Conservation (phyloP, 495 filamentous ascomycete species). For the Ascobolus immersus region DNA sequence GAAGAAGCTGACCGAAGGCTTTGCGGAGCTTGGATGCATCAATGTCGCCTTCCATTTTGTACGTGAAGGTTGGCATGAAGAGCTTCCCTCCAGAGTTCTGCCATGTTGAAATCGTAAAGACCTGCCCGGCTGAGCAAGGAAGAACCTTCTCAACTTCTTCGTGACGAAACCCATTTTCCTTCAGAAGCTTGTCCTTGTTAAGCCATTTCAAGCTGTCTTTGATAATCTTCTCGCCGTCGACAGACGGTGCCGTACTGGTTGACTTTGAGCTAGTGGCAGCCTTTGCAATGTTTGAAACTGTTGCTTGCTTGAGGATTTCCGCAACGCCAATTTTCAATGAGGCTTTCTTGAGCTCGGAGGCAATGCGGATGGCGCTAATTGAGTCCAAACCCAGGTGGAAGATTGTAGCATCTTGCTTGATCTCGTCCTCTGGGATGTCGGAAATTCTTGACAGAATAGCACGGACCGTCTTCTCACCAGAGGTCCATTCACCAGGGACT, state of each 20-base stretch:
- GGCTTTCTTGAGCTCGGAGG: slow-evolving; percentile 34
- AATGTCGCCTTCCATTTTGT: slow-evolving; percentile 18
- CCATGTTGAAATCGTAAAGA: slow-evolving; percentile 46
- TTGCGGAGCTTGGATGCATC: slow-evolving; percentile 17
- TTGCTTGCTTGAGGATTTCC: slow-evolving; percentile 38
- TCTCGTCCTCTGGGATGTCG: slow-evolving; percentile 30
- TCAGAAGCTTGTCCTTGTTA: slow-evolving; percentile 15
- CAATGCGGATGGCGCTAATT: slow-evolving; percentile 57
- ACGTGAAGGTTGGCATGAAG: slow-evolving; percentile 39
- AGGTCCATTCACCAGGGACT: slow-evolving; percentile 19
- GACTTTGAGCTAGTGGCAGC: slow-evolving; percentile 4
- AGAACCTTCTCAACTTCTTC: slow-evolving; percentile 27
- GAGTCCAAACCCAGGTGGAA: slow-evolving; percentile 79
- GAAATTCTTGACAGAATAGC: slow-evolving; percentile 38
- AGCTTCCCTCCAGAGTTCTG: slow-evolving; percentile 31
- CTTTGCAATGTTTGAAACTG: slow-evolving; percentile 30
- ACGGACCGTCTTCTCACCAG: slow-evolving; percentile 27
- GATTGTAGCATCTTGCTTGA: slow-evolving; percentile 38
- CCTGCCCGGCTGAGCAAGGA: slow-evolving; percentile 44
- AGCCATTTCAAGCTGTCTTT: slow-evolving; percentile 17
- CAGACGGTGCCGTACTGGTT: slow-evolving; percentile 4
- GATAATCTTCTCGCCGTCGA: slow-evolving; percentile 14
- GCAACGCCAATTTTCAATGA: slow-evolving; percentile 34
- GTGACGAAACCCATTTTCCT: slow-evolving; percentile 13
- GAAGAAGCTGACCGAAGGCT: slow-evolving; percentile 33